Evolutionary conservation across 768 basidiomycete species (phyloP), one percentile per base, ranked within the genome.

Genomic region (Tubosaeta sp.): DNA sequence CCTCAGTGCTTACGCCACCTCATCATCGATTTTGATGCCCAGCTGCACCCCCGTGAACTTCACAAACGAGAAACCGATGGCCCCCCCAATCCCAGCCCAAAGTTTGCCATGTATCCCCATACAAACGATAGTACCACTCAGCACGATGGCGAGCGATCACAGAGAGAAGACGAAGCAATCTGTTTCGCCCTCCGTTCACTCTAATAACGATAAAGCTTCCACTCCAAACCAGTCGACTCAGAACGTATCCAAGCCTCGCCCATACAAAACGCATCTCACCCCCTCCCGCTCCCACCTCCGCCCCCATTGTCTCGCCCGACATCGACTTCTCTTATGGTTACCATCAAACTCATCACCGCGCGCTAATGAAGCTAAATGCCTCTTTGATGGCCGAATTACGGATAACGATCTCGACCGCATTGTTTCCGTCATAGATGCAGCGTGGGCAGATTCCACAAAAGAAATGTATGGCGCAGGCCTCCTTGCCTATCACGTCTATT

Each of bases 221-320:
- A n/a, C n/a, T n/a, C n/a, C n/a, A n/a, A n/a, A n/a, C n/a, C n/a
- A n/a, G n/a, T n/a, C n/a, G n/a, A n/a, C n/a, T n/a, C n/a, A n/a
- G n/a, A n/a, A n/a, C n/a, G 10, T 8, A n/a, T 25, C 25, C 1
- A 1, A 22, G 24, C 56, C 53, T 0, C 14, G 27, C 2, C 41
- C 43, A 1, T 54, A 54, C 44, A 44, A 39, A 6, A 10, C 44
- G 6, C 11, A 31, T n/a, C 47, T 53, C 30, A 53, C 48, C n/a
- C 52, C 52, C 0, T 5, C 2, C 0, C 43, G 43, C 0, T 45
- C 47, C 9, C 6, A 19, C 3, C 32, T 49, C 0, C 19, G 36
- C 1, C 44, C 50, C 0, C 44, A 46, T 13, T 46, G 50, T 31
- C 31, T 51, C 0, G 44, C 45, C 0, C 12, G 11, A 2, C 43